A percentile compares a stretch with the other conserved stretches of the same genome.
phyloP scores from a whole-genome alignment of 495 filamentous ascomycete genomes.

The Patellaria atrata region DNA sequence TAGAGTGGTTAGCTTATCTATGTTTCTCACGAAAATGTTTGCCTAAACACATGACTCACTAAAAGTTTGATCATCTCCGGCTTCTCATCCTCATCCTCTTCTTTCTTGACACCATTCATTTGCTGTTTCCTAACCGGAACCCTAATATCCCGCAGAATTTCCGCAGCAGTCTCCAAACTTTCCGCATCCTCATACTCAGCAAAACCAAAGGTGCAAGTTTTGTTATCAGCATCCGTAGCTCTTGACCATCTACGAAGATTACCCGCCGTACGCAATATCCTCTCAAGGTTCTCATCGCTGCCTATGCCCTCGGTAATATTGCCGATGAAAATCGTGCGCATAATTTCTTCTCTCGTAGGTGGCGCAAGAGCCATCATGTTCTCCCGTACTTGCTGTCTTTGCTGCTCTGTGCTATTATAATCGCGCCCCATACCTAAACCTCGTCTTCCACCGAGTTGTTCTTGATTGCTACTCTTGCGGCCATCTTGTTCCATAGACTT shows the following conservation, averaged over 20 bases:
- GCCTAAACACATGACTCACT: not conserved
- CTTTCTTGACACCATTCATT: conserved; percentile 31
- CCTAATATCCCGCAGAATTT: conserved; percentile 72
- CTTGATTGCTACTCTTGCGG: conserved; percentile 32
- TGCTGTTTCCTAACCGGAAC: conserved; percentile 65
- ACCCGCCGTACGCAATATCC: conserved; percentile 62
- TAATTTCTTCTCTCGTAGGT: conserved; percentile 77
- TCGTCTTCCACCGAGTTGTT: conserved; percentile 31
- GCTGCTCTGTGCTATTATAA: conserved; percentile 43
- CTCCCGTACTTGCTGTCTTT: conserved; percentile 56
- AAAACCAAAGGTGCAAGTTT: conserved; percentile 83
- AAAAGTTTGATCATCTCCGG: conserved; percentile 11
- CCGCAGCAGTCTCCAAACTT: conserved; percentile 71
- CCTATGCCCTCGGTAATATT: conserved; percentile 66
- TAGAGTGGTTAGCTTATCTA: conserved; percentile 17
- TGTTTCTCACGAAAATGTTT: not conserved
- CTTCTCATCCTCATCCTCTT: conserved; percentile 19
- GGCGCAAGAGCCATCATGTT: conserved; percentile 65
- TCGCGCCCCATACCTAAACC: conserved; percentile 55
- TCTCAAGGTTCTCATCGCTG: conserved; percentile 71
- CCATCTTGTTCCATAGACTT: conserved; percentile 42
- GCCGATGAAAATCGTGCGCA: conserved; percentile 80
- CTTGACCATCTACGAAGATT: conserved; percentile 73
- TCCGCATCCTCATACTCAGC: conserved; percentile 92
- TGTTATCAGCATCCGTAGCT: conserved; percentile 66